These are phyloP conservation scores for Globisporangium polare DNA, from an alignment of 352 stramenopile genomes.

Conservation along the genomic window DNA sequence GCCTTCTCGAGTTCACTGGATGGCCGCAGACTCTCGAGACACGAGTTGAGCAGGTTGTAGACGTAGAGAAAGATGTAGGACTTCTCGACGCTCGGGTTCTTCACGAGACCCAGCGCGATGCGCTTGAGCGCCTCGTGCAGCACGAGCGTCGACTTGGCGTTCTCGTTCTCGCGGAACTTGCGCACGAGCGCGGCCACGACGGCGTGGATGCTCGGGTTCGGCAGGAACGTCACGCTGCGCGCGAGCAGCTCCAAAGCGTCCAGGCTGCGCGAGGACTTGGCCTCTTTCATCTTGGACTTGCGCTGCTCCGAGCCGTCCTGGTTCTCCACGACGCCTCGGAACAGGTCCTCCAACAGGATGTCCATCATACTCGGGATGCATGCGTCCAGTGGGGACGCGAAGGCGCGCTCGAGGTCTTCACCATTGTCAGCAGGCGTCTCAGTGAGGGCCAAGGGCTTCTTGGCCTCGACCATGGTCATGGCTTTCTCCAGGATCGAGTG, in stretches of 20 bases:
- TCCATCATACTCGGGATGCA: constrained; percentile 80
- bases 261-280: constrained; percentile 60
- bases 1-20: constrained; percentile 60
- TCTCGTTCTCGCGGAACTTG: constrained; percentile 64
- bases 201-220: constrained; percentile 75
- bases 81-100: constrained; percentile 78
- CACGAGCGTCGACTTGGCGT: constrained; percentile 47
- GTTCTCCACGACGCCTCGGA: constrained; percentile 62
- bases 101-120: constrained; percentile 70
- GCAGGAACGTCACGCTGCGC: constrained; percentile 82
- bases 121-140: constrained; percentile 79
- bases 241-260: constrained; percentile 81
- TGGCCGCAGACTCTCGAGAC: constrained; percentile 67
- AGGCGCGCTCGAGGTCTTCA: constrained; percentile 28
- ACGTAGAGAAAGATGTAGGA: constrained; percentile 86
- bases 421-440: constrained; percentile 20
- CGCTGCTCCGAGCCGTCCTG: constrained; percentile 41
- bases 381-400: constrained; percentile 65
- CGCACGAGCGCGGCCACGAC: constrained; percentile 71
- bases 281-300: constrained; percentile 90
- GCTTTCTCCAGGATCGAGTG: constrained; percentile 82
- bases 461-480: constrained; percentile 49
- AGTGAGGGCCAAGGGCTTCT: constrained; percentile 31
- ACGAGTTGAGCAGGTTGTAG: constrained; percentile 79
- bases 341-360: constrained; percentile 81